Evolutionary conservation across 805 yeast genomes (phyloP).

Genomic region (Saccharomycopsis sp.): DNA sequence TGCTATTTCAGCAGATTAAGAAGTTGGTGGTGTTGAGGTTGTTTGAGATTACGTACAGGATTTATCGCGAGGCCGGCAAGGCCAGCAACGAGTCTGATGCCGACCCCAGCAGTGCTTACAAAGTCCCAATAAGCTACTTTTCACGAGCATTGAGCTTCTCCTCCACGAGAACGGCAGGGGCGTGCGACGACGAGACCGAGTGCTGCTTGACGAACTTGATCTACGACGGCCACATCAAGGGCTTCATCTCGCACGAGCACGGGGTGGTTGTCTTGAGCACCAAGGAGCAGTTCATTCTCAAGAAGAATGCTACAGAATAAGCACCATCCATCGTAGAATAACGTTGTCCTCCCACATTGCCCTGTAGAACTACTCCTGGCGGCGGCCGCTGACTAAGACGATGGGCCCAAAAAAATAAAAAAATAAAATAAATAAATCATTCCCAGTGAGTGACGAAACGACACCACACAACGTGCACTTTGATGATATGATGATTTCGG

Average conservation of each 20-base stretch:
- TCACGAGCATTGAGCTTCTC: slow-evolving; percentile 36
- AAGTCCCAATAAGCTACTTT: slow-evolving; percentile 31
- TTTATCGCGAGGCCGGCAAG: slow-evolving; percentile 22
- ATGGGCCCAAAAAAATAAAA: too few relatives aligned
- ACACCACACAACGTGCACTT: too few relatives aligned
- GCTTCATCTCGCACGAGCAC: slow-evolving; percentile 73
- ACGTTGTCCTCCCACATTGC: too few relatives aligned
- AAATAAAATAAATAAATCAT: too few relatives aligned
- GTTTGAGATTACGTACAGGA: slow-evolving; percentile 32
- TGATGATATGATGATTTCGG: too few relatives aligned
- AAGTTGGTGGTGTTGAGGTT: slow-evolving; percentile 42
- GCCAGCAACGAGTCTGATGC: slow-evolving; percentile 26
- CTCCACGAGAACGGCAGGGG: background rate
- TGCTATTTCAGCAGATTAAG: slow-evolving; percentile 46
- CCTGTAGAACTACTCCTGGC: too few relatives aligned
- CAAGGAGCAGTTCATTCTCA: too few relatives aligned
- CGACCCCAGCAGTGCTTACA: slow-evolving; percentile 19
- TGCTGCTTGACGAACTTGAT: slow-evolving; percentile 62
- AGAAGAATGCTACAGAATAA: too few relatives aligned
- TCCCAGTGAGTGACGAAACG: too few relatives aligned
- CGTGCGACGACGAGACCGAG: slow-evolving; percentile 31
- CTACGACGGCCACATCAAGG: slow-evolving; percentile 52
- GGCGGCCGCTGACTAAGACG: too few relatives aligned
- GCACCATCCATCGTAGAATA: too few relatives aligned
- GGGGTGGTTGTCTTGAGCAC: slow-evolving; percentile 68